Evolutionary conservation across 176 grass and related monocot species (phyloP), one percentile per base, ranked within the genome.

Genomic region (Cymbopogon citratus): DNA sequence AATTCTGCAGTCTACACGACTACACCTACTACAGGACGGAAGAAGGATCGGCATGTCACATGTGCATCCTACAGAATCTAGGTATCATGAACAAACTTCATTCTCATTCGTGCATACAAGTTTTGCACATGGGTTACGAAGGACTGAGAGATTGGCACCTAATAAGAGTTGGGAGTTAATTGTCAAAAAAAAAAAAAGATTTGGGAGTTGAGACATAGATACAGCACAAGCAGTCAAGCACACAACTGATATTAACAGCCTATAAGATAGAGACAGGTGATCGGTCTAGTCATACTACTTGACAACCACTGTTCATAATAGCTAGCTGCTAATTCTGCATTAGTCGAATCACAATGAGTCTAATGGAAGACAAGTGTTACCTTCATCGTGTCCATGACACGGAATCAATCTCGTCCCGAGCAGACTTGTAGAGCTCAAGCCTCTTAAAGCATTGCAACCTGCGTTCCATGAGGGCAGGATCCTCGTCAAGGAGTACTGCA

Each of bases 381-480:
- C 69, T 80, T 87, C 75, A 85, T 67, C 90, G 61, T 5, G 80
- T 84, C 88, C 88, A 98, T 65, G 95, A 83, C 9, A 95, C 86
- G 1, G 90, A 73, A 69, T 95, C 95, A 57, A 98, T 95, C 81
- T 98, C 95, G 81, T 98, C 86, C 77, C 90, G 90, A 18, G 95
- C 95, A 48, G 90, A 91, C 80, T 94, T 98, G 63, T 98, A 95
- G 73, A 98, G 71, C 78, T 98, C 91, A 81, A 95, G 90, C 63
- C 88, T 94, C 63, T 91, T 95, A 62, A 84, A 88, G 25, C 92
- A 95, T 43, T 91, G 92, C 79, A 80, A 78, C 82, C 95, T 89
- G 56, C 89, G 89, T 73, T 93, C 95, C 95, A 98, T 95, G 59
- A 98, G 81, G 14, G 90, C 78, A 49, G 92, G 90, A 80, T 98